Evolutionary conservation across 1,139 yeast genomes (phyloP), one percentile per base, ranked within the genome.

Genomic region (Taphrina wiesneri): DNA sequence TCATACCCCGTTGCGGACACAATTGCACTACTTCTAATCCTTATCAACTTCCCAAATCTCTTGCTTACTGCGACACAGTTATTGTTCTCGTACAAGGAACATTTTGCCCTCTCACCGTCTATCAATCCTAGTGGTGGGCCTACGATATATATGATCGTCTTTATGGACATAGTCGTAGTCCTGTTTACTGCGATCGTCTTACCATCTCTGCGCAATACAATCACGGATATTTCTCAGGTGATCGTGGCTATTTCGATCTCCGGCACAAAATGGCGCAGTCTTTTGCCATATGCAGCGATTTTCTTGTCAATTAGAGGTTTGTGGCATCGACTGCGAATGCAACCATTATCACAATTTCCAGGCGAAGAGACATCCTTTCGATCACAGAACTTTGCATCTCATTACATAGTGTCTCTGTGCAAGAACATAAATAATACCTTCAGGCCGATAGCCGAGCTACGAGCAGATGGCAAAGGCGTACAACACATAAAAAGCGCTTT

Each of bases 1-100:
- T 28, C 52, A 11, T 60, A 51, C 25, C 64, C 64, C 1, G 32
- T 60, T n/a, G 64, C 57, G 25, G 64, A 60, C 53, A 60, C 57
- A n/a, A 30, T 60, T 15, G 64, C 64, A 11, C 30, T 60, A 13
- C 34, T 60, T 13, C 41, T 60, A 15, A 51, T 60, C 21, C 51
- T 60, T 11, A 41, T 41, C 64, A 60, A 60, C 11, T 51, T 60
- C 17, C 64, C 64, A 39, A 49, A 26, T 23, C 39, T 51, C n/a
- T 41, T 60, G 34, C 32, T 51, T n/a, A 60, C 47, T 30, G 57
- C 25, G 17, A 41, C 57, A 17, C 57, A 60, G n/a, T 52, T 60
- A 13, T 28, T 60, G 57, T 60, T 51, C 32, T 51, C 64, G 23
- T 60, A 60, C 43, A 49, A 41, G 21, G 57, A 60, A 32, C 57